Evolutionary conservation across 768 basidiomycete species (phyloP), one percentile per base, ranked within the genome.

Genomic region (Rhizopogon vulgaris): DNA sequence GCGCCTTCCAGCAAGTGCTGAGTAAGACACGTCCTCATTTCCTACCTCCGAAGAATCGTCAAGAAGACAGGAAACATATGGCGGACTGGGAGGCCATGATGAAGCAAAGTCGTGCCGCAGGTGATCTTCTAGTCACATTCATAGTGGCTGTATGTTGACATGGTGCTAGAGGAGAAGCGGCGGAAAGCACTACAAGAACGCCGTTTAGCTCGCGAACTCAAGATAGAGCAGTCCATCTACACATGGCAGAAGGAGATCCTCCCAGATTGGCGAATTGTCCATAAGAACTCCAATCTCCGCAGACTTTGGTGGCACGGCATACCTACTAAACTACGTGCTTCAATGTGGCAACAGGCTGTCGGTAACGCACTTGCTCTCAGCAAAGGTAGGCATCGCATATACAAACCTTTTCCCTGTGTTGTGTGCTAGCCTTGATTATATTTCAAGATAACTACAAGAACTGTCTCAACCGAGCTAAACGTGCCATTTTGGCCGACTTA

Each of bases 51-150:
- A 95, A 95, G 64, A 71, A 69, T 43, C 78, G 77, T 27, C 63
- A 78, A 52, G 92, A 95, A 67, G 92, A 94, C 62, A 68, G 75
- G 43, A 94, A 85, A 58, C 93, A 95, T 69, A 73, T 91, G 63
- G 80, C 84, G 4, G 87, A 87, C 63, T 94, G 92, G 87, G 80
- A 90, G 61, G 69, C 76, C 32, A 95, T 95, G 90, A 90, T 93
- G 85, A 83, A 82, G 56, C 82, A 74, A 41, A 91, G 88, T 69
- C 82, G 86, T 48, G 67, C 69, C 15, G 79, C 84, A 57, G 90
- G 91, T 91, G 54, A 63, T 77, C 69, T 9, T 9, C 47, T 48
- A 36, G 17, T 25, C 10, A 51, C 28, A 37, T 56, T 34, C 30
- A 41, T 39, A n/a, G n/a, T 39, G 18, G 22, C 3, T 24, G 14